Conservation (phyloP, 352 stramenopile species). For the Phytophthora pinifolia region DNA sequence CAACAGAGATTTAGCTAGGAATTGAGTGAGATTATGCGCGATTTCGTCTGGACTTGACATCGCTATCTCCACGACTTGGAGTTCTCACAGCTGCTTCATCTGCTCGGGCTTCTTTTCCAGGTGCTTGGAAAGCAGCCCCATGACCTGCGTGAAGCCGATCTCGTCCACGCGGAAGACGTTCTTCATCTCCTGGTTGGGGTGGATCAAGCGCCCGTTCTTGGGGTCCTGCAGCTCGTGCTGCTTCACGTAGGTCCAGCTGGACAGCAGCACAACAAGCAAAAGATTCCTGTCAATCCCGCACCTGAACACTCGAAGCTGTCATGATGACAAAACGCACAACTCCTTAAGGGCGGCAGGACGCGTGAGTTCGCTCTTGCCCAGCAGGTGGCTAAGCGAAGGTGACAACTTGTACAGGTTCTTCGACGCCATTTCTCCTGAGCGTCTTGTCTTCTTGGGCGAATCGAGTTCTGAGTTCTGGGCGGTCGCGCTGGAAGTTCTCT, state of each 20-base stretch:
- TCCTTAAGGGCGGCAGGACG: slow-evolving; percentile 71
- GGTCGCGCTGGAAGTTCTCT: too few relatives aligned
- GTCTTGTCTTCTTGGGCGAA: background rate
- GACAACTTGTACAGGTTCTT: slow-evolving; percentile 68
- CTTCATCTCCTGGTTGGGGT: slow-evolving; percentile 66
- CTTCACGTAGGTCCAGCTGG: slow-evolving; percentile 78
- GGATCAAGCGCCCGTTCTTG: slow-evolving; percentile 67
- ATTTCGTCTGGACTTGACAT: too few relatives aligned
- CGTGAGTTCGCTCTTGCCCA: slow-evolving; percentile 73
- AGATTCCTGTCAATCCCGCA: background rate
- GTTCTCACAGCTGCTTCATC: slow-evolving; percentile 5
- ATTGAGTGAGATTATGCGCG: slow-evolving; percentile 13
- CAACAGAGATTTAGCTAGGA: slow-evolving; percentile 51
- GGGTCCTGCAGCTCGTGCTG: slow-evolving; percentile 74
- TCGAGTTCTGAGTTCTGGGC: background rate
- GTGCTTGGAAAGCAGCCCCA: slow-evolving; percentile 71
- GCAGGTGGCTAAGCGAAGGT: slow-evolving; percentile 50
- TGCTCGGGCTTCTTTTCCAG: slow-evolving; percentile 41
- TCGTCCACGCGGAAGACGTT: slow-evolving; percentile 63
- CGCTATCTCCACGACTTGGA: background rate
- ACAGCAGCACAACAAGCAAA: background rate
- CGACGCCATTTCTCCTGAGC: slow-evolving; percentile 10
- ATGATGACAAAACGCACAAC: slow-evolving; percentile 51
- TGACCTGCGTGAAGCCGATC: slow-evolving; percentile 77
- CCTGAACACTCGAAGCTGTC: background rate